These are phyloP conservation scores for Henckelia pumila DNA, from an alignment of 257 asterid genomes.

Conservation along the genomic window DNA sequence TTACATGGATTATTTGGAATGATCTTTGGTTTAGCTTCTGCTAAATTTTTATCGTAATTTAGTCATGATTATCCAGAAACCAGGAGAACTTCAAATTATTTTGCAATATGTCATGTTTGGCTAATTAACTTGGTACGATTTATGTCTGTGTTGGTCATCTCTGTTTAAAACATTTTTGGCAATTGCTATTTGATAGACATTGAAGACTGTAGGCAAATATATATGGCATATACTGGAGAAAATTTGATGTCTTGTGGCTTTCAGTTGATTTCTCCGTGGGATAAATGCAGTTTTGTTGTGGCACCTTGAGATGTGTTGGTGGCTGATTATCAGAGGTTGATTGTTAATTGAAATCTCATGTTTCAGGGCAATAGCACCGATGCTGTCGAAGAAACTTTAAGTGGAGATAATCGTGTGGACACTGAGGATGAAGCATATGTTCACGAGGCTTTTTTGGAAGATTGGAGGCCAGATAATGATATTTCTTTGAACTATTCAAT, in stretches of 20 bases:
- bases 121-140: neutral
- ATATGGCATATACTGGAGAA: too few species aligned
- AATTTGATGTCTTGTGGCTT: neutral
- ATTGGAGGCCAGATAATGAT: constrained; percentile 69
- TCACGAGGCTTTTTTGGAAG: constrained; percentile 95
- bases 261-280: neutral
- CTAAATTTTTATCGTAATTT: neutral
- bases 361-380: constrained; percentile 65
- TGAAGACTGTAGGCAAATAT: too few species aligned
- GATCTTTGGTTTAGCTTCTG: neutral
- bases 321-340: constrained; percentile 8
- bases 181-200: too few species aligned
- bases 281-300: neutral
- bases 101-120: neutral
- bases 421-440: constrained; percentile 88
- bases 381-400: constrained; percentile 46
- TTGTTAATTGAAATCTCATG: constrained; percentile 17
- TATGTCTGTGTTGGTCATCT: neutral
- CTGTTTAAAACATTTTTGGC: neutral
- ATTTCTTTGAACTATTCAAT: constrained; percentile 34
- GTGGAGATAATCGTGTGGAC: constrained; percentile 42
- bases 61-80: neutral
- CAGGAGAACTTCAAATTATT: neutral
- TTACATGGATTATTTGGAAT: neutral
- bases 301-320: constrained; percentile 1